A percentile compares a stretch with the other conserved stretches of the same genome.
Evolutionary conservation across 2,329 filamentous ascomycete species (phyloP).

Genomic region (Diaporthe longicolla): DNA sequence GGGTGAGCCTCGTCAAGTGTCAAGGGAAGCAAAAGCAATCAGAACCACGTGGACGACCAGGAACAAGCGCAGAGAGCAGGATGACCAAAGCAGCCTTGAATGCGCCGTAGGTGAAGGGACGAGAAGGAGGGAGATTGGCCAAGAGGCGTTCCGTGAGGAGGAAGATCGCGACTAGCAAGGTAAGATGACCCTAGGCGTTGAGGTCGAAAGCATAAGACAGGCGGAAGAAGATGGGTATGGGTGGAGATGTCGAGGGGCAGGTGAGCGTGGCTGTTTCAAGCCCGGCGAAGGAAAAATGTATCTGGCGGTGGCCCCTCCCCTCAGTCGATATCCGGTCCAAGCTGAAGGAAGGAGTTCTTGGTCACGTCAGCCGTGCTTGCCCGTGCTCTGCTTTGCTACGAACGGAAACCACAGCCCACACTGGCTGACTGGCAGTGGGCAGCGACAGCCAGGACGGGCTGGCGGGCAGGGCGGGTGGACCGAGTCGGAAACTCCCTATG

Average conservation of each 20-base stretch:
- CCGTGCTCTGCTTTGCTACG: constrained; percentile 7
- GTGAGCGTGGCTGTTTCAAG: constrained; percentile 30
- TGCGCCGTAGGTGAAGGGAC: constrained; percentile 25
- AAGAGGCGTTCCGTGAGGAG: constrained; percentile 3
- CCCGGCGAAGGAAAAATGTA: constrained; percentile 28
- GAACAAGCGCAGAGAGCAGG: constrained; percentile 5
- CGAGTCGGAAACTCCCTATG: constrained; percentile 15
- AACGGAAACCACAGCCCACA: background rate
- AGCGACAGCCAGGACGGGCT: no score
- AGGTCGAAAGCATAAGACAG: background rate
- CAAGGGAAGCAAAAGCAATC: background rate
- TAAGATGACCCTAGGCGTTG: background rate
- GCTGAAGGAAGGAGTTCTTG: constrained; percentile 1
- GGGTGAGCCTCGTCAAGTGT: background rate
- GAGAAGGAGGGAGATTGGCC: constrained; percentile 4
- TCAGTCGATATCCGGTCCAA: constrained; percentile 25
- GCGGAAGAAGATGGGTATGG: background rate
- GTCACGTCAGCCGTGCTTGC: constrained; percentile 26
- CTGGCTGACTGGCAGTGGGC: background rate
- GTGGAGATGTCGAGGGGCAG: constrained; percentile 5
- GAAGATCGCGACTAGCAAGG: background rate
- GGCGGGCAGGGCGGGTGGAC: constrained; percentile 1
- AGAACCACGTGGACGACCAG: background rate
- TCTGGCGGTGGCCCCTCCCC: constrained; percentile 16
- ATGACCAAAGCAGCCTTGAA: constrained; percentile 24